These are phyloP conservation scores for Pinus tabuliformis DNA, from an alignment of 75 land plant species.

Conservation along the genomic window DNA sequence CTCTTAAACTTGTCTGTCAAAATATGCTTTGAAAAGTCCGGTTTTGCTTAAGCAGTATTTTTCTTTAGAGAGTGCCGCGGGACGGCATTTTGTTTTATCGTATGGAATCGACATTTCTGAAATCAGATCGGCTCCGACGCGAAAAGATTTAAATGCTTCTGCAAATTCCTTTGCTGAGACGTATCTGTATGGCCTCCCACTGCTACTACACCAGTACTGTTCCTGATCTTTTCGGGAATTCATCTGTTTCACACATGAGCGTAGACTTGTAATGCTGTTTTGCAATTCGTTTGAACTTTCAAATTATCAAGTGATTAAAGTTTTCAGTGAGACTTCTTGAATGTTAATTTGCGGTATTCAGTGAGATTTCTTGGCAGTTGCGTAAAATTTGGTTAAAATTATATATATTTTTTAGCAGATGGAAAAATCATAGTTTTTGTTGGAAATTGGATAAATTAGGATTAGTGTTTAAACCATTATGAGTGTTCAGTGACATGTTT, in stretches of 20 bases:
- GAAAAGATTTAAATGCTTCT: conserved; percentile 34
- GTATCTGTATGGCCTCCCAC: conserved; percentile 24
- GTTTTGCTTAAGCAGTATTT: conserved; percentile 31
- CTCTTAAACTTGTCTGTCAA: conserved; percentile 32
- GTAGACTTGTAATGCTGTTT: no score
- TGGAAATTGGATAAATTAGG: no score
- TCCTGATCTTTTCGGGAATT: conserved; percentile 62
- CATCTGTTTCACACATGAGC: conserved; percentile 11
- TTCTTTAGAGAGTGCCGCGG: conserved; percentile 38
- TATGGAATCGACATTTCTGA: conserved; percentile 29
- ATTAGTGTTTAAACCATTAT: no score
- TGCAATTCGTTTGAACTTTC: no score
- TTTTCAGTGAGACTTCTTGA: no score
- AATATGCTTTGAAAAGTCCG: conserved; percentile 32
- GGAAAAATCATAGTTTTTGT: no score
- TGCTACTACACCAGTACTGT: conserved; percentile 45
- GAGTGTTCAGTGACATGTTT: no score
- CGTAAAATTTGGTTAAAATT: no score
- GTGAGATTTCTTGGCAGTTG: no score
- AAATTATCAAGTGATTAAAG: no score
- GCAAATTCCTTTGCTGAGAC: conserved; percentile 44
- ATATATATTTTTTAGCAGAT: no score
- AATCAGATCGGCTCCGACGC: conserved; percentile 26
- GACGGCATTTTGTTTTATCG: conserved; percentile 34
- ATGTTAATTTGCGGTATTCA: no score